Evolutionary conservation across 164 flowering plant genomes (phyloP).

Genomic region (Annona cherimola): DNA sequence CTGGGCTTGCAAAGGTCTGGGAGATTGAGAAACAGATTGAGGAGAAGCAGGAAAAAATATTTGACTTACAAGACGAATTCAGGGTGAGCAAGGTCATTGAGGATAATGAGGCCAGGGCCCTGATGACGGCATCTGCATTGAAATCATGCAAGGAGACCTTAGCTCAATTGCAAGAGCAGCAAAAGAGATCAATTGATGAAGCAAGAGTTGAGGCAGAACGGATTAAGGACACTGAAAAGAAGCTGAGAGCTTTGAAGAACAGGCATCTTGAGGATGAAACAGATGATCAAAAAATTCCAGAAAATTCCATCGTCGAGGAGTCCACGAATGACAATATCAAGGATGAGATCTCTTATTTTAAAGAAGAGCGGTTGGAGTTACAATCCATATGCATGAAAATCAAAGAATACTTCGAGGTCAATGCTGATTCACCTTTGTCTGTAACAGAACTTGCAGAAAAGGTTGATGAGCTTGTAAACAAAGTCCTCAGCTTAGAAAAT

Average conservation of each 20-base stretch:
- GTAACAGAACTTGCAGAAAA: constrained; percentile 69
- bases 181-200: constrained; percentile 35
- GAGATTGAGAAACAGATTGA: constrained; percentile 58
- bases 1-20: constrained; percentile 45
- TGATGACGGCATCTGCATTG: constrained; percentile 67
- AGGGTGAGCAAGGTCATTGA: constrained; percentile 46
- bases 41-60: constrained; percentile 50
- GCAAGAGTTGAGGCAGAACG: constrained; percentile 39
- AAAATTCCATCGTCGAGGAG: background rate
- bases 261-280: constrained; percentile 12
- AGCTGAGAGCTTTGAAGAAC: constrained; percentile 33
- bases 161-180: constrained; percentile 48
- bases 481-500: constrained; percentile 57
- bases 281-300: background rate
- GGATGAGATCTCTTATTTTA: constrained; percentile 8
- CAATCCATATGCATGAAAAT: constrained; percentile 25
- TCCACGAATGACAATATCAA: constrained; percentile 2
- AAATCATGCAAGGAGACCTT: constrained; percentile 58
- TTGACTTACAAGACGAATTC: constrained; percentile 66
- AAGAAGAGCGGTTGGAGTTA: constrained; percentile 18
- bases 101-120: constrained; percentile 61
- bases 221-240: constrained; percentile 39
- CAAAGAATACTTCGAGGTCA: constrained; percentile 29
- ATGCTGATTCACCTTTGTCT: constrained; percentile 24
- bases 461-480: constrained; percentile 76